These are phyloP conservation scores for Hordeum pubiflorum DNA, from an alignment of 202 grass and related monocot genomes.

Conservation along the genomic window DNA sequence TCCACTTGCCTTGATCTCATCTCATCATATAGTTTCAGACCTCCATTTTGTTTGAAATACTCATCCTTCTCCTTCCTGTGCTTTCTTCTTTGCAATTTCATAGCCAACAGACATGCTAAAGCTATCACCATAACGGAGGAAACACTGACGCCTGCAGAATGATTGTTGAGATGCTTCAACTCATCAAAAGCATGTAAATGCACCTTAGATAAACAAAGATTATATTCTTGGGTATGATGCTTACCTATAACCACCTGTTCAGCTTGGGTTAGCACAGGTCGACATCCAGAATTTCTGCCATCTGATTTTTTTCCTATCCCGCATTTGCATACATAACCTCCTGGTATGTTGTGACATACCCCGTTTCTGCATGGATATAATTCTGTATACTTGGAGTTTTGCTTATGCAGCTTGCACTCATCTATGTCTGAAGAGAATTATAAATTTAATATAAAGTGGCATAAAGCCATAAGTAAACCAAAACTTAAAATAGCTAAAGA, in stretches of 20 bases:
- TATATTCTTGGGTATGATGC: background rate
- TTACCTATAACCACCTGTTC: constrained; percentile 33
- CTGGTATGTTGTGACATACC: constrained; percentile 35
- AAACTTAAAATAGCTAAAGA: background rate
- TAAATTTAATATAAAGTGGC: background rate
- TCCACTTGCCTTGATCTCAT: constrained; percentile 32
- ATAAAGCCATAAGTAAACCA: background rate
- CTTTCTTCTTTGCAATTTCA: constrained; percentile 30
- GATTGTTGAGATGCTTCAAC: background rate
- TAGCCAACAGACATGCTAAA: constrained; percentile 14
- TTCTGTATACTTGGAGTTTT: constrained; percentile 17
- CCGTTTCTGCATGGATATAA: constrained; percentile 39
- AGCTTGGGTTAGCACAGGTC: background rate
- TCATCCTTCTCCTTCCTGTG: constrained; percentile 30
- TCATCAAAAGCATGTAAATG: background rate
- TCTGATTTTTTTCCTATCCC: constrained; percentile 25
- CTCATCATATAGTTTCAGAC: constrained; percentile 25
- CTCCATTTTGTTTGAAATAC: constrained; percentile 40
- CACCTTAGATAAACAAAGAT: background rate
- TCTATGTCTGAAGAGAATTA: constrained; percentile 44
- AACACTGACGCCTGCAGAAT: constrained; percentile 24
- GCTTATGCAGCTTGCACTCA: constrained; percentile 39
- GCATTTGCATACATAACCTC: constrained; percentile 45
- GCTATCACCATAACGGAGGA: background rate
- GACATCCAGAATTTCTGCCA: constrained; percentile 11